Evolutionary conservation across 441 rosid genomes (phyloP).

Genomic region (Euphorbia celastroides): DNA sequence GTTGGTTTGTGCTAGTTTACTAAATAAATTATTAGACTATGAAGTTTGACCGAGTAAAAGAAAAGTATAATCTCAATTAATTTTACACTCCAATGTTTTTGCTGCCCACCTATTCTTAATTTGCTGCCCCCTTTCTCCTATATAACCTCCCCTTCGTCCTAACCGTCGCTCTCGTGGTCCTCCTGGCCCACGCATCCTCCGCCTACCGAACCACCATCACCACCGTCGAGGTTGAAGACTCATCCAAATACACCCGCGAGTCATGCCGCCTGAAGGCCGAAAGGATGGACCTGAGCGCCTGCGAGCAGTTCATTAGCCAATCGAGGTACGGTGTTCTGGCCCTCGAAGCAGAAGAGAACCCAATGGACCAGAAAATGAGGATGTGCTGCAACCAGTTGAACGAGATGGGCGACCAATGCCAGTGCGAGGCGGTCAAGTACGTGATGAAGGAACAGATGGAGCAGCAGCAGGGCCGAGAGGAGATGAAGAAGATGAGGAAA

Average conservation of each 20-base stretch:
- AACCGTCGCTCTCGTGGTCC: neutral
- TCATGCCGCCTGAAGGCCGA: constrained; percentile 8
- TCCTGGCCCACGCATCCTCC: neutral
- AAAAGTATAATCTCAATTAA: no score
- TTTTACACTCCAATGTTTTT: no score
- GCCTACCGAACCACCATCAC: constrained; percentile 14
- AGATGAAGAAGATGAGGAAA: neutral
- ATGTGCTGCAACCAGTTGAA: constrained; percentile 4
- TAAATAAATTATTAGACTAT: no score
- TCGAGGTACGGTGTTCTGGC: neutral
- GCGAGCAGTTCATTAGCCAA: neutral
- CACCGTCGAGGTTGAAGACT: constrained; percentile 9
- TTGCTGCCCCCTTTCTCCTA: no score
- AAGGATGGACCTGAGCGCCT: neutral
- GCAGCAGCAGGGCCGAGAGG: no score
- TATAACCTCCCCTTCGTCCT: neutral
- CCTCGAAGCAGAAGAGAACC: neutral
- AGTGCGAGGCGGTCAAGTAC: constrained; percentile 1
- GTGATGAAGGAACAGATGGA: neutral
- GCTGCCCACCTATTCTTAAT: no score
- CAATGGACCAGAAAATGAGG: neutral
- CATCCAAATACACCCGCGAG: no score
- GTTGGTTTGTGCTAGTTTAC: no score
- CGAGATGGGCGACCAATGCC: constrained; percentile 1
- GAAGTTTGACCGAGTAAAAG: no score